Conservation (phyloP, 2,329 filamentous ascomycete genomes). For the Sporothrix inflata region DNA sequence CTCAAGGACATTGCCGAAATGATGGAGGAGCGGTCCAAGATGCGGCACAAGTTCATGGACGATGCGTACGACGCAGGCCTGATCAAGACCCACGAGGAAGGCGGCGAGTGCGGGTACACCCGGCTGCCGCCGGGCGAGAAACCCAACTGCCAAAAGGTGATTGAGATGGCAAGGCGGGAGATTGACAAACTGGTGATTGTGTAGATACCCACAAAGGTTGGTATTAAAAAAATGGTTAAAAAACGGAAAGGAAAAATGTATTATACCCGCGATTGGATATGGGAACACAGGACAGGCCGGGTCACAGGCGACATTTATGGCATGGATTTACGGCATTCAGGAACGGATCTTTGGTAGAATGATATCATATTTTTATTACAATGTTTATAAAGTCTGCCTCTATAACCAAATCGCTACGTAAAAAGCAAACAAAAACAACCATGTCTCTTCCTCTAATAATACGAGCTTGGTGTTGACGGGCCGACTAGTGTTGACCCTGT, state of each 20-base stretch:
- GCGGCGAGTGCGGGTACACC: conserved; percentile 37
- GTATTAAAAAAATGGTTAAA: neutral
- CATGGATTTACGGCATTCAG: neutral
- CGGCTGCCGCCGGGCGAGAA: conserved; percentile 43
- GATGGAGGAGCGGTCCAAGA: conserved; percentile 55
- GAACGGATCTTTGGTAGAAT: neutral
- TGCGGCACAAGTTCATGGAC: conserved; percentile 56
- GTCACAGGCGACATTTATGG: neutral
- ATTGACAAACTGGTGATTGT: conserved; percentile 58
- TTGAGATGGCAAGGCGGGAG: conserved; percentile 58
- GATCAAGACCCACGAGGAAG: conserved; percentile 31
- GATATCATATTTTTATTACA: neutral
- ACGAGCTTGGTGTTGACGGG: conserved; percentile 19
- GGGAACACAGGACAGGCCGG: neutral
- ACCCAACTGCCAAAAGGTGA: conserved; percentile 54
- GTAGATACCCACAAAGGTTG: conserved; percentile 2
- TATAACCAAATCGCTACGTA: neutral
- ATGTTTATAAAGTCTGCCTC: neutral
- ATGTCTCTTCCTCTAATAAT: neutral
- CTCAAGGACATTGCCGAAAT: conserved; percentile 58
- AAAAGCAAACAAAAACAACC: neutral
- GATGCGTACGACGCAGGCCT: conserved; percentile 48
- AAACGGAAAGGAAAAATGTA: neutral
- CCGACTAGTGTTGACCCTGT: no score
- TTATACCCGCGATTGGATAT: conserved; percentile 1